Base-by-base conservation (phyloP, 352 stramenopile species). In the Plasmopara muralis region DNA sequence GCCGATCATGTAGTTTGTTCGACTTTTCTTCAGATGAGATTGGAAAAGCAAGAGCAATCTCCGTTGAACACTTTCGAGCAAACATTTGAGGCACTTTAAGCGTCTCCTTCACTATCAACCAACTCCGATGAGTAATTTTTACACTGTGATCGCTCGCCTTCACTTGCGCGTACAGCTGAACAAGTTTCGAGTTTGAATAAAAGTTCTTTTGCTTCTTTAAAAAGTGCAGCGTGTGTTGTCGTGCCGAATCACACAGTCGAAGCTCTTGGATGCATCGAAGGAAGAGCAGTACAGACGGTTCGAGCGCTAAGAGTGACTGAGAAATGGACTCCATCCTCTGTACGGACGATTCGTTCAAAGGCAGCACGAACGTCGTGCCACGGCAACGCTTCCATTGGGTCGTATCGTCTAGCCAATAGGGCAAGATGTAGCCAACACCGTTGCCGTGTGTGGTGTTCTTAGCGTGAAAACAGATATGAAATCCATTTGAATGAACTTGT, bases 401-500 rank as follows among this genome's bases (percentile, higher is more conserved):
- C 1, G 29, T 42, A 43, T 84, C 64, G 1, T 82, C 64, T 29
- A 93, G 69, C 83, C 81, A 95, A 58, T 87, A 77, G 18, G 80
- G 83, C 9, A 92, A 62, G 16, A 92, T 89, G 57, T 91, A 93
- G 0, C 81, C 77, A 40, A 94, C 70, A 0, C 74, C 75, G 43
- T 52, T 60, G 0, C 68, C 72, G 9, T 74, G 57, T 3, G 74
- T 44, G 0, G 70, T 53, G 25, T 71, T 75, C 18, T 72, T 75
- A n/a, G 81, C 70, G 61, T 83, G 64, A 45, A 94, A 95, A 42
- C 74, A 77, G 16, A 92, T 78, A 52, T 91, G 83, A 47, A 90
- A 93, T 13, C 85, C 85, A 43, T 94, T 94, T 41, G 83, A 94
- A 59, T 95, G 85, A 33, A 95, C 80, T 34, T 95, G 71, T 0